Evolutionary conservation across 2,329 filamentous ascomycete genomes (phyloP).

Genomic region (Hypoxylon sp.): DNA sequence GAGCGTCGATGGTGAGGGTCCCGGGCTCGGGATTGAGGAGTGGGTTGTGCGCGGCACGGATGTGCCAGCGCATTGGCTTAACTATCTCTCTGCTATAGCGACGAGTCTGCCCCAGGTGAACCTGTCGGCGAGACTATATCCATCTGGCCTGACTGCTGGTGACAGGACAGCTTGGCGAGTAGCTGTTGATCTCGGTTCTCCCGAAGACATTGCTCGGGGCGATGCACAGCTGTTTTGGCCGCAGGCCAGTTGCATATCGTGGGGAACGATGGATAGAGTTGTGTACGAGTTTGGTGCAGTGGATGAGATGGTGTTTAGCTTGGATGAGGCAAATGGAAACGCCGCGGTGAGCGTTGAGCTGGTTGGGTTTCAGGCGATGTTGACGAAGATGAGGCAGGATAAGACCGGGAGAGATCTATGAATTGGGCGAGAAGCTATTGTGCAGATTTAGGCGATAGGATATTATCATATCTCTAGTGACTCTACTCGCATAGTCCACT

Average conservation of each 20-base stretch:
- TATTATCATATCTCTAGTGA: no score
- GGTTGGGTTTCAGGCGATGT: constrained; percentile 20
- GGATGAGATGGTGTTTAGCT: constrained; percentile 30
- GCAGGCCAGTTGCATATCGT: constrained; percentile 25
- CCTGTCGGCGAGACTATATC: constrained; percentile 27
- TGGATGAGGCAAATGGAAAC: neutral
- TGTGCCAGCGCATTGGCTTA: constrained; percentile 21
- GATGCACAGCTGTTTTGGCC: constrained; percentile 32
- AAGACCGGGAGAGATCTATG: neutral
- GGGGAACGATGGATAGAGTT: constrained; percentile 25
- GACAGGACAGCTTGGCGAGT: constrained; percentile 23
- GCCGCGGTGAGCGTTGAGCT: constrained; percentile 27
- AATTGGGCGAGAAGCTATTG: neutral
- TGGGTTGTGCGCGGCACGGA: constrained; percentile 30
- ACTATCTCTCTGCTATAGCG: constrained; percentile 10
- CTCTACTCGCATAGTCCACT: neutral
- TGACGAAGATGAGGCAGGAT: constrained; percentile 1
- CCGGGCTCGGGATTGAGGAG: constrained; percentile 19
- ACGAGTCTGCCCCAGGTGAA: neutral
- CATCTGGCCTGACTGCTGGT: constrained; percentile 15
- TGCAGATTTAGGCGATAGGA: no score
- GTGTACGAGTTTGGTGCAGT: constrained; percentile 32
- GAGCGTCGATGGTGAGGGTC: constrained; percentile 18
- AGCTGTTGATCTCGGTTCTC: constrained; percentile 15
- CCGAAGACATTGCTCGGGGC: constrained; percentile 16